Evolutionary conservation across 192 early-diverging fungal genomes (phyloP).

Genomic region (Rhizophagus prolifer): DNA sequence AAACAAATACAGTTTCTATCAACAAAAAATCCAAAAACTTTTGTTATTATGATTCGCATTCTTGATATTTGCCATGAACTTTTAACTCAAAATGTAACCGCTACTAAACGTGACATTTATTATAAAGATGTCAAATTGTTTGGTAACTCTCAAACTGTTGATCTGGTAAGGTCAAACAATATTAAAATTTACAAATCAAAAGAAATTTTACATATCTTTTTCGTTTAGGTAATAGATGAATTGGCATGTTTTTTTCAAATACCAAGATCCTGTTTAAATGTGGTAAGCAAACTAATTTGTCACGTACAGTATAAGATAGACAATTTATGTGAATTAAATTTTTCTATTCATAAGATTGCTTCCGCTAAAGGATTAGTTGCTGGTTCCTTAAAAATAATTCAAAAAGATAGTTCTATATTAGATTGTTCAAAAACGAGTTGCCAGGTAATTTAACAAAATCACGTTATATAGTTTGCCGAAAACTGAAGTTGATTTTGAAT

Average conservation of each 20-base stretch:
- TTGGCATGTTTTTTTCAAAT: too few relatives aligned
- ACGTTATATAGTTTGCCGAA: neutral
- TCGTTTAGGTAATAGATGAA: too few relatives aligned
- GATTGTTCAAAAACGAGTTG: constrained; percentile 8
- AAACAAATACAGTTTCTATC: constrained; percentile 10
- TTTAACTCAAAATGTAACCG: neutral
- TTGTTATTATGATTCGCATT: too few relatives aligned
- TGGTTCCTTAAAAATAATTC: constrained; percentile 15
- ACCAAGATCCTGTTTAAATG: too few relatives aligned
- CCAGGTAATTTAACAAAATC: neutral
- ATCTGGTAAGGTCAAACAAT: constrained; percentile 1
- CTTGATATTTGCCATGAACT: constrained; percentile 19
- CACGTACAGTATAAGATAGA: too few relatives aligned
- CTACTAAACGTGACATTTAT: constrained; percentile 34
- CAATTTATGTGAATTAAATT: neutral
- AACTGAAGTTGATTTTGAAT: too few relatives aligned
- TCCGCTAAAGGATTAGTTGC: constrained; percentile 31
- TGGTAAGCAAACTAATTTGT: too few relatives aligned
- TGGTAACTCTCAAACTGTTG: constrained; percentile 5
- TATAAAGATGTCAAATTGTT: constrained; percentile 32
- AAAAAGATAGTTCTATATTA: constrained; percentile 14
- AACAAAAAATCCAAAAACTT: neutral
- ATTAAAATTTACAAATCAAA: too few relatives aligned
- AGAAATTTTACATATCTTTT: too few relatives aligned
- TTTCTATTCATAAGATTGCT: constrained; percentile 12